Conservation (phyloP, 2,329 filamentous ascomycete species). For the Penicillium sp. region DNA sequence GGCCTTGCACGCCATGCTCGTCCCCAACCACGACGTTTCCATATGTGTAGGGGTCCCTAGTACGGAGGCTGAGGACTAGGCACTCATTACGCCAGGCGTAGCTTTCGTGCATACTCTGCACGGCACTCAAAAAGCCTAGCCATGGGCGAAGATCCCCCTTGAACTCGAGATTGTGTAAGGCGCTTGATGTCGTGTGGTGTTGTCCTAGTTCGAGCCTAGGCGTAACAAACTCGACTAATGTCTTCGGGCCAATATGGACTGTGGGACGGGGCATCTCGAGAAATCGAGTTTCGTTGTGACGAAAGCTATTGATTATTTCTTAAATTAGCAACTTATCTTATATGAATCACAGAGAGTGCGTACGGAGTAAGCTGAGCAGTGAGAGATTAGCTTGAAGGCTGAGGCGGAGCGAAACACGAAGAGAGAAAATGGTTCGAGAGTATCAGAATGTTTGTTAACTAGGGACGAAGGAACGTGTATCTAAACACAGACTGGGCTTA, state of each 20-base stretch:
- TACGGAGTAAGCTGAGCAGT: neutral
- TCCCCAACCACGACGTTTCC: neutral
- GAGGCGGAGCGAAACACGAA: neutral
- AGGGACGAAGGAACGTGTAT: neutral
- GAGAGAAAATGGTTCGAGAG: neutral
- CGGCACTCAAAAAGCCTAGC: neutral
- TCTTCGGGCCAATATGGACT: slow-evolving; percentile 3
- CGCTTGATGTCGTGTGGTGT: neutral
- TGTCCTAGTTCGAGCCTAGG: neutral
- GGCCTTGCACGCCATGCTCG: slow-evolving; percentile 8
- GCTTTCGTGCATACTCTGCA: neutral
- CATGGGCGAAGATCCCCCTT: neutral
- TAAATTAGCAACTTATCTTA: neutral
- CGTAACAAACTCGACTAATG: neutral
- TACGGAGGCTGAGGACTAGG: neutral
- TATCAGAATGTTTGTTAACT: neutral
- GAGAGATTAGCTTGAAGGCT: neutral
- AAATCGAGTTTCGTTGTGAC: neutral
- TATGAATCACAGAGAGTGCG: neutral
- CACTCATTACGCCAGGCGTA: neutral
- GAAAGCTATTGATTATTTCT: neutral
- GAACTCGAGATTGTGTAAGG: neutral
- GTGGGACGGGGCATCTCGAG: neutral
- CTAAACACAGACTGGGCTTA: neutral
- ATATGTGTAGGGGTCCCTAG: neutral